Conservation (phyloP, 2,329 filamentous ascomycete genomes). For the Neurospora crassa region DNA sequence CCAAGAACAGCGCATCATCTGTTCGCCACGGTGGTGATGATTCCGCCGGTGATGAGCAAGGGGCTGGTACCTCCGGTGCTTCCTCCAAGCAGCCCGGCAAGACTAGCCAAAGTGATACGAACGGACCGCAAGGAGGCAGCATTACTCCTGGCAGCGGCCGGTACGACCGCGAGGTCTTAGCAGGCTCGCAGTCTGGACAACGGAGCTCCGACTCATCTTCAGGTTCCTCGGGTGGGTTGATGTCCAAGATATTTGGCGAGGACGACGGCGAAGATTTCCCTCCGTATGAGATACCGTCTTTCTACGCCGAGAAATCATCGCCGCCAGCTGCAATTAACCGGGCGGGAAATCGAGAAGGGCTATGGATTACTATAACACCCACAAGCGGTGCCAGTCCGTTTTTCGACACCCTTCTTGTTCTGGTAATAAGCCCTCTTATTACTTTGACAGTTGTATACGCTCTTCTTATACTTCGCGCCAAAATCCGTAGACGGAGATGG, state of each 20-base stretch:
- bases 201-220: conserved; percentile 7
- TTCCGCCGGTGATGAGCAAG: neutral
- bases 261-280: conserved; percentile 26
- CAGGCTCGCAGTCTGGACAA: conserved; percentile 1
- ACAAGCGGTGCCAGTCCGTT: conserved; percentile 86
- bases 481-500: conserved; percentile 84
- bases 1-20: conserved; percentile 12
- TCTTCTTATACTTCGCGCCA: conserved; percentile 74
- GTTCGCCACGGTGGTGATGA: conserved; percentile 20
- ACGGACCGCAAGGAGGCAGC: conserved; percentile 50
- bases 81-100: conserved; percentile 15
- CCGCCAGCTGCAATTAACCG: conserved; percentile 4
- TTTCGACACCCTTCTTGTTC: conserved; percentile 89
- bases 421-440: conserved; percentile 90
- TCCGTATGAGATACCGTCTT: conserved; percentile 22
- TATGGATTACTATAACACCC: conserved; percentile 95
- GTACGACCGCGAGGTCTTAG: conserved; percentile 34
- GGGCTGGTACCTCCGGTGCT: conserved; percentile 4
- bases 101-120: conserved; percentile 17
- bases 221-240: conserved; percentile 25
- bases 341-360: conserved; percentile 50
- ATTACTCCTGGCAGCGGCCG: conserved; percentile 66
- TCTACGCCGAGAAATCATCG: conserved; percentile 12
- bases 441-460: conserved; percentile 91
- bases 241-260: conserved; percentile 42